Conservation (phyloP, 495 filamentous ascomycete species). For the Penicillium waksmanii region DNA sequence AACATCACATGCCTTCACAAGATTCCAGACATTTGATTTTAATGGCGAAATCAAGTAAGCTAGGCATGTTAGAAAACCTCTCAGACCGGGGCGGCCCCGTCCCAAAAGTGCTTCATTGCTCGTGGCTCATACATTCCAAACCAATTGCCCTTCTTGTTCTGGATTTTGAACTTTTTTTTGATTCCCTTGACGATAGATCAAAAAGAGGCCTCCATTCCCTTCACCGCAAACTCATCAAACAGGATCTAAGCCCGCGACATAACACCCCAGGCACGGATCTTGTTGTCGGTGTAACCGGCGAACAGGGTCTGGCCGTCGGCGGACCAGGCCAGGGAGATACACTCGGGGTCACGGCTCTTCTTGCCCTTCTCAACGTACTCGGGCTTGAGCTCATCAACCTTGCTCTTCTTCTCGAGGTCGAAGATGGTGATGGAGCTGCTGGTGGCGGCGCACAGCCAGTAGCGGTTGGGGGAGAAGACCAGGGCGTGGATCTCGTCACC, state of each 20-base stretch:
- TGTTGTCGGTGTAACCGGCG: constrained; percentile 99
- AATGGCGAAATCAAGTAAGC: constrained; percentile 41
- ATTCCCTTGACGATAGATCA: constrained; percentile 37
- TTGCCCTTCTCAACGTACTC: constrained; percentile 95
- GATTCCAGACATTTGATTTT: constrained; percentile 43
- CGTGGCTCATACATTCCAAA: constrained; percentile 57
- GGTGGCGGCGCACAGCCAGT: constrained; percentile 99
- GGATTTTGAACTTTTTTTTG: constrained; percentile 42
- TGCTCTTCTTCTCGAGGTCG: constrained; percentile 99
- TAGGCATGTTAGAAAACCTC: constrained; percentile 46
- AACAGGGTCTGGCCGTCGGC: constrained; percentile 99
- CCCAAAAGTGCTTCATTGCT: constrained; percentile 48
- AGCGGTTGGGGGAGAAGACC: constrained; percentile 99
- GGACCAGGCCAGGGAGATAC: constrained; percentile 93
- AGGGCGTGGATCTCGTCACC: constrained; percentile 99
- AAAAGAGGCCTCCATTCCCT: constrained; percentile 35
- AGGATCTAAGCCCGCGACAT: constrained; percentile 67
- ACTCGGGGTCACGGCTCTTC: constrained; percentile 99
- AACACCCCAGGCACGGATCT: constrained; percentile 99
- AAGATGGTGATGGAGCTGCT: constrained; percentile 99
- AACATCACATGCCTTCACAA: constrained; percentile 46
- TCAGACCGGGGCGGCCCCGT: constrained; percentile 23
- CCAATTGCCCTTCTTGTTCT: constrained; percentile 46
- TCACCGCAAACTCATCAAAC: constrained; percentile 26
- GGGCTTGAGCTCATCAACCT: constrained; percentile 99